These are phyloP conservation scores for Daucus carota DNA, from an alignment of 129 eudicot genomes.

Conservation along the genomic window DH1_v3.0 NC_030384.2:45079001-45079500, in stretches of 20 bases:
- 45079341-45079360: slow-evolving; percentile 11
- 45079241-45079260: slow-evolving; percentile 95
- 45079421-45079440: slow-evolving; percentile 66
- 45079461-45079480: slow-evolving; percentile 70
- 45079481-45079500: slow-evolving; percentile 92
- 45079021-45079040: neutral
- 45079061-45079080: slow-evolving; percentile 50
- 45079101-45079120: slow-evolving; percentile 83
- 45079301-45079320: slow-evolving; percentile 91
- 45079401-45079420: slow-evolving; percentile 49
- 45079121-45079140: slow-evolving; percentile 76
- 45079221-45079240: slow-evolving; percentile 93
- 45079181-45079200: slow-evolving; percentile 1
- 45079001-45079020: neutral
- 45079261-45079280: slow-evolving; percentile 90
- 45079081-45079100: slow-evolving; percentile 97
- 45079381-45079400: neutral
- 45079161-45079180: slow-evolving; percentile 11
- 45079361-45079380: neutral
- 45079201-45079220: slow-evolving; percentile 58
- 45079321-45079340: slow-evolving; percentile 55
- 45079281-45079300: slow-evolving; percentile 96
- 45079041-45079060: neutral
- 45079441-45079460: slow-evolving; percentile 82
- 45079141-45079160: slow-evolving; percentile 21